Percentiles rank a stretch among this genome's conserved stretches.
Evolutionary conservation across 1,284 basidiomycete genomes (phyloP).

Genomic region (Afroboletus lepidellus): DNA sequence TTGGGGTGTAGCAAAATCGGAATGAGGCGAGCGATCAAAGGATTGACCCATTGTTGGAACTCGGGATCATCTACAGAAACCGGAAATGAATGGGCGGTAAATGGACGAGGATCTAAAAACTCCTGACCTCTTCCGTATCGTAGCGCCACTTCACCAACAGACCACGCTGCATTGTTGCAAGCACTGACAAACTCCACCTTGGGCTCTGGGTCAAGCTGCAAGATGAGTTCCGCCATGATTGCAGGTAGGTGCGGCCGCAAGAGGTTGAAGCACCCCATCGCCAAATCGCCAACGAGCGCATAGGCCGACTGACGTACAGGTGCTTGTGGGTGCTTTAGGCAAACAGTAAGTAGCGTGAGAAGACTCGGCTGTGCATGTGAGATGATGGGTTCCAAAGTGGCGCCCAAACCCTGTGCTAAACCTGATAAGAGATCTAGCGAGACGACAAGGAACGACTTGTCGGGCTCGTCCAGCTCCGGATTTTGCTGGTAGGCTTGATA

Average conservation of each 20-base stretch:
- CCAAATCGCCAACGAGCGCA: constrained; percentile 95
- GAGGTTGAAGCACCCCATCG: constrained; percentile 90
- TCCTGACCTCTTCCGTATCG: constrained; percentile 74
- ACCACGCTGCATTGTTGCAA: constrained; percentile 99
- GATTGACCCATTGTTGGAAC: constrained; percentile 87
- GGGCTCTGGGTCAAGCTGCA: constrained; percentile 89
- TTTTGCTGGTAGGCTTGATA: constrained; percentile 85
- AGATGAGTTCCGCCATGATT: constrained; percentile 88
- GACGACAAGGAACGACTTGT: constrained; percentile 95
- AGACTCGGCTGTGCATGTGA: constrained; percentile 69
- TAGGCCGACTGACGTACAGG: constrained; percentile 96
- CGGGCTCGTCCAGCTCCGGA: constrained; percentile 88
- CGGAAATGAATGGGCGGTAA: constrained; percentile 1
- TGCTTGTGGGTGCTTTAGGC: constrained; percentile 92
- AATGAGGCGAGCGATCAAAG: constrained; percentile 85
- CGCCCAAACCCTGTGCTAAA: constrained; percentile 90
- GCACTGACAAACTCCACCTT: constrained; percentile 93
- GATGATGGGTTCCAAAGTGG: constrained; percentile 73
- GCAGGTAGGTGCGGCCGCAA: constrained; percentile 82
- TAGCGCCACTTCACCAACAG: constrained; percentile 94
- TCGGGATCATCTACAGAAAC: constrained; percentile 63
- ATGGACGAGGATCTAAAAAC: constrained; percentile 5
- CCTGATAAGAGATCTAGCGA: constrained; percentile 95
- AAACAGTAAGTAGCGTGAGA: constrained; percentile 77
- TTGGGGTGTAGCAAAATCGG: constrained; percentile 92